Evolutionary conservation across 164 flowering plant genomes (phyloP).

Genomic region (Kalanchoe fedtschenkoi): DNA sequence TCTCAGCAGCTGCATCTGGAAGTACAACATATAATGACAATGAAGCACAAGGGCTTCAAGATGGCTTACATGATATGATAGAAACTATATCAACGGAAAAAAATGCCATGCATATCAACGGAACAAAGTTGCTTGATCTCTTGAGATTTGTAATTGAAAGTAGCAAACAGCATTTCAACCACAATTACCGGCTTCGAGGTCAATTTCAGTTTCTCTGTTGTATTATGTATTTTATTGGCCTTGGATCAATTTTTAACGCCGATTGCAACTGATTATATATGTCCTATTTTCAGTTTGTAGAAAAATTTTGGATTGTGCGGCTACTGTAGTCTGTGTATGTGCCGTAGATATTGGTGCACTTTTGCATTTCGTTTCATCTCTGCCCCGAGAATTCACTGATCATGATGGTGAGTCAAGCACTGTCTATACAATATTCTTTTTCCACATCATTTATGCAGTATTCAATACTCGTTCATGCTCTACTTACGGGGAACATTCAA

Average conservation of each 20-base stretch:
- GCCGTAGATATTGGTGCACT: constrained; percentile 60
- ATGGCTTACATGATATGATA: constrained; percentile 12
- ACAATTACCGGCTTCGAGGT: constrained; percentile 85
- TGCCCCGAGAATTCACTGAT: constrained; percentile 75
- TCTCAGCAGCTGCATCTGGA: constrained; percentile 51
- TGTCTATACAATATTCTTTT: background rate
- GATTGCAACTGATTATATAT: background rate
- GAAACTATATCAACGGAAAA: constrained; percentile 16
- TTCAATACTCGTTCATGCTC: background rate
- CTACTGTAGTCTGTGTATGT: constrained; percentile 31
- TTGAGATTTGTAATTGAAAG: constrained; percentile 61
- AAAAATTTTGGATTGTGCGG: constrained; percentile 58
- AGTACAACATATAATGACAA: constrained; percentile 8
- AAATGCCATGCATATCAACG: constrained; percentile 12
- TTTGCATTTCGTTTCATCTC: constrained; percentile 52
- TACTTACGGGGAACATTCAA: background rate
- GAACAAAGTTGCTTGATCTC: constrained; percentile 41
- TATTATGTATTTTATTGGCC: background rate
- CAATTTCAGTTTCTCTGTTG: constrained; percentile 11
- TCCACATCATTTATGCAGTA: background rate
- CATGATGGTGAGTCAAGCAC: constrained; percentile 47
- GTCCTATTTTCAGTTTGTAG: constrained; percentile 49
- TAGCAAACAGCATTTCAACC: constrained; percentile 92
- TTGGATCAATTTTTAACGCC: background rate
- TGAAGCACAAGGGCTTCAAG: constrained; percentile 13